Evolutionary conservation across 2,329 filamentous ascomycete genomes (phyloP), one percentile per base, ranked within the genome.

Genomic region (Penicillium sp.): DNA sequence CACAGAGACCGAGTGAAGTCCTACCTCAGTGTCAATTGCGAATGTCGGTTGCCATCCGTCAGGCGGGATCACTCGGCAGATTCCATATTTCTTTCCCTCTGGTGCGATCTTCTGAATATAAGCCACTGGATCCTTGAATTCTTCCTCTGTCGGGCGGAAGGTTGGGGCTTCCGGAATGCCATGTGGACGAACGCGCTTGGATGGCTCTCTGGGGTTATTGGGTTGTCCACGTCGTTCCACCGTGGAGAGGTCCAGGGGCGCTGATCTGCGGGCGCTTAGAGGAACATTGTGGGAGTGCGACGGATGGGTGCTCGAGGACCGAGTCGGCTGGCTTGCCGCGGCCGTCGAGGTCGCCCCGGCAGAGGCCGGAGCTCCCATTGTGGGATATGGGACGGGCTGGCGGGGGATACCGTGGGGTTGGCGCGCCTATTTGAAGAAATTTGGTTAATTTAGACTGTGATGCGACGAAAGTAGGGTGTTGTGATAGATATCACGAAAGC

Each of bases 31-130:
- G 67, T 99, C 90, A 64, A 99, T 95, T 36, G 91, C 91, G 69
- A 99, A 97, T 13, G 89, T 80, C 7, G 93, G 93, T 64, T 95
- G 92, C 93, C 93, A 99, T 29, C 80, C 84, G 55, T 93, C 89
- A 0, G 93, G 93, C 4, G 93, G 93, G 49, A 99, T 88, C 54
- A 99, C 89, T 72, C 96, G 95, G 79, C 90, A 91, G 46, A 99
- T 88, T 42, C 93, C 93, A 71, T 88, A 97, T 62, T 91, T 83
- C 58, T 80, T 82, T 19, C 89, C 93, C 67, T 96, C 90, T 1
- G 89, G 84, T 1, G 85, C 79, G 59, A 99, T 96, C 71, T 92
- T 96, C 67, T 85, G 85, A 62, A 99, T 91, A 65, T 96, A 99
- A 61, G 88, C 87, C 65, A 95, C 84, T 0, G 93, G 93, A 63